Percentiles rank a stretch among this genome's conserved stretches.
Evolutionary conservation across 208 protist species (phyloP).

Genomic region (Porcisia deanei): DNA sequence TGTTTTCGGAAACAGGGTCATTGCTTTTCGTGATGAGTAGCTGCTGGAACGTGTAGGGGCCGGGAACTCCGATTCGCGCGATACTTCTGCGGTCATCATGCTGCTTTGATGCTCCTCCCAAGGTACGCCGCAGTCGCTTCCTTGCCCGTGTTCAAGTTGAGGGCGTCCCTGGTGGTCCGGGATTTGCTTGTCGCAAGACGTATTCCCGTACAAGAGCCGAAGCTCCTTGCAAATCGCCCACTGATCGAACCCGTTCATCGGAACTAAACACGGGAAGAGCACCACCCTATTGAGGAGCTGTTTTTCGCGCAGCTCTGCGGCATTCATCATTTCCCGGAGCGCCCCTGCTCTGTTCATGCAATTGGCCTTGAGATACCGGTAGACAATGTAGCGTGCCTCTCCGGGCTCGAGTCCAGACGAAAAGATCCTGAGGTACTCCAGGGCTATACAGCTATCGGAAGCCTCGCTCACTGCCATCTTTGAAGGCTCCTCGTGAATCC

Average conservation of each 20-base stretch:
- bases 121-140: constrained; percentile 27
- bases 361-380: constrained; percentile 45
- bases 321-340: constrained; percentile 26
- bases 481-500: neutral
- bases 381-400: constrained; percentile 37
- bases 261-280: constrained; percentile 61
- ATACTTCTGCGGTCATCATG: neutral
- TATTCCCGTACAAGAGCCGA: constrained; percentile 30
- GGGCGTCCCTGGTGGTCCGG: constrained; percentile 19
- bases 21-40: neutral
- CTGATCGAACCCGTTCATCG: constrained; percentile 54
- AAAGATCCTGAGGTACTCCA: constrained; percentile 32
- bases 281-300: constrained; percentile 58
- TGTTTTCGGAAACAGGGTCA: neutral
- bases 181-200: constrained; percentile 15
- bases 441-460: neutral
- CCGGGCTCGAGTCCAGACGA: constrained; percentile 27
- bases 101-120: constrained; percentile 21
- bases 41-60: neutral
- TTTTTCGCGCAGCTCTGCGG: constrained; percentile 42
- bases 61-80: neutral
- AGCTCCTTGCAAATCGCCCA: constrained; percentile 45
- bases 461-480: neutral
- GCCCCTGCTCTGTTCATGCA: constrained; percentile 33
- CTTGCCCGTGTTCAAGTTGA: constrained; percentile 10